Evolutionary conservation across 2,329 filamentous ascomycete genomes (phyloP), one percentile per base, ranked within the genome.

Genomic region (Colletotrichum salicis): DNA sequence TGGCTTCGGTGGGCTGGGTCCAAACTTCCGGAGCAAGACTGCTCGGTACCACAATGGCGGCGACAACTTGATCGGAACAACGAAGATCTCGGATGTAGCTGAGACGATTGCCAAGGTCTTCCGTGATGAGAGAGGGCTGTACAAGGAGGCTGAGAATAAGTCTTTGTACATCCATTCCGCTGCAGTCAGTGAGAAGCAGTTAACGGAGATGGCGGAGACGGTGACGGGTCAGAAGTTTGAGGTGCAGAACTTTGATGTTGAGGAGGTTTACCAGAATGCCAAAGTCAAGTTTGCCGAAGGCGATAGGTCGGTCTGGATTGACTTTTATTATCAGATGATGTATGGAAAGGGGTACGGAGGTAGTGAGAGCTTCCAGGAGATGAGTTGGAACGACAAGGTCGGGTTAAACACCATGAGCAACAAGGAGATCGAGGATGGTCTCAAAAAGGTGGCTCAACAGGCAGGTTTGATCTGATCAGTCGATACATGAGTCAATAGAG

Each of bases 121-220:
- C 0, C 48, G 51, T 10, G 48, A 57, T 4, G 67, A 70, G 1
- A 31, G 56, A 2, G 81, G 78, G 75, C 82, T 78, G 19, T 82
- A 84, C 0, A 79, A 83, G 1, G 79, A 83, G 61, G 89, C 87
- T 0, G 84, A 80, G 71, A 91, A 91, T 76, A 81, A 86, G 59
- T 84, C 85, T 71, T 78, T 91, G 31, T 87, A 85, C 71, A 76
- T 90, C 12, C 84, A 85, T 12, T 86, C 84, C 3, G 85, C 87
- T 63, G 81, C 82, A 15, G 83, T 84, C 0, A 85, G 84, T 0
- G 87, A 90, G 77, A 85, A 85, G 3, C 81, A 89, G 60, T 78
- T 91, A 2, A 76, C 90, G 2, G 79, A 71, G 33, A 60, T 74
- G 3, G 75, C 73, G 1, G 75, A 77, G 64, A 78, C 78, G 67